These are phyloP conservation scores for Berkeleyomyces basicola DNA, from an alignment of 2,329 filamentous ascomycete genomes.

Conservation along the genomic window DNA sequence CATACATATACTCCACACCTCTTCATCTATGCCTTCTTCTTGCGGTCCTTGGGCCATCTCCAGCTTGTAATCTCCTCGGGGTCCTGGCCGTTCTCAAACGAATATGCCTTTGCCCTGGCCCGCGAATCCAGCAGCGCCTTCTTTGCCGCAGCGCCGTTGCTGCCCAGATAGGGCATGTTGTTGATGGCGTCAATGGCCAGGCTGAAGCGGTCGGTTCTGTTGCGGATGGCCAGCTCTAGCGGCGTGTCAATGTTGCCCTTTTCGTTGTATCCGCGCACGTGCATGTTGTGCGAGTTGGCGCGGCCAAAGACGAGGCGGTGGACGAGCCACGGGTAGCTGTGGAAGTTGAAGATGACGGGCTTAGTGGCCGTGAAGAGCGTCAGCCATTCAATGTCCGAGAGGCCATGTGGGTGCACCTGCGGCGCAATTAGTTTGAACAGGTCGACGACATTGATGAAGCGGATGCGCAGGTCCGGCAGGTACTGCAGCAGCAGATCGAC, in stretches of 20 bases:
- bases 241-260: slow-evolving; percentile 77
- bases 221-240: slow-evolving; percentile 60
- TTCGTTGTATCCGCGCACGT: slow-evolving; percentile 65
- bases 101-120: slow-evolving; percentile 45
- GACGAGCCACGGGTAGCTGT: slow-evolving; percentile 67
- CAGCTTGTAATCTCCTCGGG: slow-evolving; percentile 48
- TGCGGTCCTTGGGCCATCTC: slow-evolving; percentile 39
- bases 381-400: slow-evolving; percentile 48
- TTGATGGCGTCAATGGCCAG: slow-evolving; percentile 65
- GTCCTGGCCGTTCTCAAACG: slow-evolving; percentile 56
- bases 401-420: slow-evolving; percentile 55
- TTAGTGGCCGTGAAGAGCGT: slow-evolving; percentile 55
- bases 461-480: slow-evolving; percentile 56
- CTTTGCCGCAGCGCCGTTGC: slow-evolving; percentile 43
- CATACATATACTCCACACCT: neutral
- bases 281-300: slow-evolving; percentile 48
- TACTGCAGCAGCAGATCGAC: slow-evolving; percentile 56
- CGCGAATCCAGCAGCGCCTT: slow-evolving; percentile 49
- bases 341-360: slow-evolving; percentile 71
- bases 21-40: slow-evolving; percentile 16
- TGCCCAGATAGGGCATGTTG: slow-evolving; percentile 43
- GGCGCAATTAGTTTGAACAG: slow-evolving; percentile 63
- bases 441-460: slow-evolving; percentile 67
- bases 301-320: slow-evolving; percentile 64
- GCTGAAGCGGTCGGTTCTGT: slow-evolving; percentile 61